A percentile compares a stretch with the other conserved stretches of the same genome.
These are phyloP conservation scores for Cryphonectria nitschkei DNA, from an alignment of 2,329 filamentous ascomycete genomes.

Conservation along the genomic window DNA sequence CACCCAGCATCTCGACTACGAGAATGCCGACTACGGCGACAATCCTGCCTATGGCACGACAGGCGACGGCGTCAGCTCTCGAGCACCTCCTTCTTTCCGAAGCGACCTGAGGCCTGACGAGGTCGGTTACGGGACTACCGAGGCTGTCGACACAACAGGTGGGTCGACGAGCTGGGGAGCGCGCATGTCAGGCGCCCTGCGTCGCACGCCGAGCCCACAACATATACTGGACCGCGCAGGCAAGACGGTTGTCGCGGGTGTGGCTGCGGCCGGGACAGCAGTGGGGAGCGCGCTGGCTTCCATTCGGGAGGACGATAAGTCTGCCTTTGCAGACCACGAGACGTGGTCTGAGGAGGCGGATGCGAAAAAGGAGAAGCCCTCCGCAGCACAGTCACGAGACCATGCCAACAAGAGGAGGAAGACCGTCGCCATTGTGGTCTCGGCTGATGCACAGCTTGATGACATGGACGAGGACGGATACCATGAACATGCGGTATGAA, in stretches of 20 bases:
- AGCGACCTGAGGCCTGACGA: constrained; percentile 43
- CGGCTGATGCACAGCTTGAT: constrained; percentile 69
- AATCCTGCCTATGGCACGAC: constrained; percentile 54
- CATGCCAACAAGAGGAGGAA: constrained; percentile 59
- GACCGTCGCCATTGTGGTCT: constrained; percentile 87
- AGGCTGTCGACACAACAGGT: constrained; percentile 41
- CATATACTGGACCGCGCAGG: constrained; percentile 85
- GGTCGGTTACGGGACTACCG: constrained; percentile 46
- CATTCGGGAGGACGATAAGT: constrained; percentile 82
- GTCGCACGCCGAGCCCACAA: constrained; percentile 83
- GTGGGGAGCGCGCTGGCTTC: constrained; percentile 82
- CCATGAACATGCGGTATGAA: constrained; percentile 79
- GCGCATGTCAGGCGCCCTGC: constrained; percentile 79
- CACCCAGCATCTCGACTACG: constrained; percentile 55
- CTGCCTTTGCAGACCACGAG: constrained; percentile 82
- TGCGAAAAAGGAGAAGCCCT: constrained; percentile 57
- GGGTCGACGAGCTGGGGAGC: constrained; percentile 65
- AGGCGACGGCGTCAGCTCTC: constrained; percentile 39
- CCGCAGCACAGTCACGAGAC: constrained; percentile 40
- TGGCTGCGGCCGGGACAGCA: constrained; percentile 80
- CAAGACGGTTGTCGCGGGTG: constrained; percentile 77
- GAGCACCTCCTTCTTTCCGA: constrained; percentile 44
- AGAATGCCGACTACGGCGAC: constrained; percentile 52
- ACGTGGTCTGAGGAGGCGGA: constrained; percentile 92
- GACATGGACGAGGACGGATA: constrained; percentile 62